Percentiles rank a stretch among this genome's conserved stretches.
Conservation (phyloP, 1,139 yeast genomes). For the Kurtzmaniella quercitrusa region DNA sequence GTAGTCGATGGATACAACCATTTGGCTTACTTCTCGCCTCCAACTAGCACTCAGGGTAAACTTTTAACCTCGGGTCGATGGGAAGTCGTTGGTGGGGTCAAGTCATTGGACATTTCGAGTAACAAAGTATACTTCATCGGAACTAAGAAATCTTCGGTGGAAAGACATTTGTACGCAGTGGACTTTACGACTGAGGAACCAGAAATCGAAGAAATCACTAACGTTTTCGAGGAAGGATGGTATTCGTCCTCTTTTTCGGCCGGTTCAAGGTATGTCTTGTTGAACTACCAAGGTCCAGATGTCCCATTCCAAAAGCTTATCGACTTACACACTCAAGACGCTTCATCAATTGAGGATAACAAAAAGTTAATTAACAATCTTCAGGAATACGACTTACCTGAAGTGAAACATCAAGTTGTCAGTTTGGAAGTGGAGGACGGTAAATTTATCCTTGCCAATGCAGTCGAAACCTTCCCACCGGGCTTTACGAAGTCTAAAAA, state of each 20-base stretch:
- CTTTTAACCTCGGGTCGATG: constrained; percentile 49
- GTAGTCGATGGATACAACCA: constrained; percentile 52
- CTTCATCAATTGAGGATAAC: constrained; percentile 47
- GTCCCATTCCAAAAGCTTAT: constrained; percentile 64
- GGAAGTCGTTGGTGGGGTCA: constrained; percentile 52
- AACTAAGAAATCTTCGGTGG: constrained; percentile 48
- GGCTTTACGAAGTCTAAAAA: constrained; percentile 49
- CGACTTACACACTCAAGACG: constrained; percentile 40
- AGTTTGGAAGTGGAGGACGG: constrained; percentile 40
- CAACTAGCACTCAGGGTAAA: constrained; percentile 36
- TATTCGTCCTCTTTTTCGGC: constrained; percentile 65
- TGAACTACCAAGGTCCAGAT: constrained; percentile 62
- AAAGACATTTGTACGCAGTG: constrained; percentile 51
- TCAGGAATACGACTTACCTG: constrained; percentile 46
- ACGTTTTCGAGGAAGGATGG: constrained; percentile 58
- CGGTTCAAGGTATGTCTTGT: constrained; percentile 58
- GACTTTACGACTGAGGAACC: constrained; percentile 26
- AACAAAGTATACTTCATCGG: constrained; percentile 46
- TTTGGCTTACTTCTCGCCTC: constrained; percentile 55
- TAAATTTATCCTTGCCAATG: constrained; percentile 44
- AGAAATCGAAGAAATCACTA: constrained; percentile 48
- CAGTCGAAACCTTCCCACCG: constrained; percentile 62
- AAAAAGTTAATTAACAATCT: constrained; percentile 34
- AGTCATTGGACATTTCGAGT: constrained; percentile 38
- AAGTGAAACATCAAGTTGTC: constrained; percentile 41